phyloP scores from a whole-genome alignment of 805 yeast species.

The Yamadazyma ubonensis region DNA sequence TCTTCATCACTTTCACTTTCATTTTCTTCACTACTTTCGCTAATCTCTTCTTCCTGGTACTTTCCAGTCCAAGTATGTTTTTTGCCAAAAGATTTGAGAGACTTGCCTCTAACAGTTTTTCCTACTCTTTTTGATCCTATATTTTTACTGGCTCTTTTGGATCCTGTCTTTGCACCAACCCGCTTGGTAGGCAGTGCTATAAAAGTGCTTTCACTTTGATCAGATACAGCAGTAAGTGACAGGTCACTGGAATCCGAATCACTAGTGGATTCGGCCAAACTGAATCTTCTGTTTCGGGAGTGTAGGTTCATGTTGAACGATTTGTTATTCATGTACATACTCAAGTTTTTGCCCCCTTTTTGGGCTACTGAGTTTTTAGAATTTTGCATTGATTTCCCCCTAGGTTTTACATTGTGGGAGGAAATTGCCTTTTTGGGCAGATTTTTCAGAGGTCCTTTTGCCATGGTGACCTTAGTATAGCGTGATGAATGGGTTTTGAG shows the following conservation, averaged over 20 bases:
- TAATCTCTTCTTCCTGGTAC: not conserved
- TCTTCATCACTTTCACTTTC: slow-evolving; percentile 20
- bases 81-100: slow-evolving; percentile 7
- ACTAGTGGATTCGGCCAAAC: slow-evolving; percentile 33
- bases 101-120: slow-evolving; percentile 10
- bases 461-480: slow-evolving; percentile 6
- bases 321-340: slow-evolving; percentile 21
- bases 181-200: too few relatives aligned
- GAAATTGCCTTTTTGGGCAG: slow-evolving; percentile 5
- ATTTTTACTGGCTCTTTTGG: too few relatives aligned
- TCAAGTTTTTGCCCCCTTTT: slow-evolving; percentile 35
- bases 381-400: slow-evolving; percentile 15
- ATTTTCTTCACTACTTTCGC: slow-evolving; percentile 12
- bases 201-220: slow-evolving; percentile 16
- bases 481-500: slow-evolving; percentile 2
- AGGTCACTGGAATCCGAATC: slow-evolving; percentile 34
- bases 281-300: slow-evolving; percentile 26
- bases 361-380: slow-evolving; percentile 7
- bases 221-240: slow-evolving; percentile 41
- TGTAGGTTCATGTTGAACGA: slow-evolving; percentile 11
- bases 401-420: too few relatives aligned
- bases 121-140: slow-evolving; percentile 6
- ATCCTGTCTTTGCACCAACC: too few relatives aligned
- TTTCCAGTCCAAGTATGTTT: slow-evolving; percentile 7
- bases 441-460: slow-evolving; percentile 7